A percentile compares a stretch with the other conserved stretches of the same genome.
Conservation (phyloP, 2,329 filamentous ascomycete species). For the Pyricularia sp. region DNA sequence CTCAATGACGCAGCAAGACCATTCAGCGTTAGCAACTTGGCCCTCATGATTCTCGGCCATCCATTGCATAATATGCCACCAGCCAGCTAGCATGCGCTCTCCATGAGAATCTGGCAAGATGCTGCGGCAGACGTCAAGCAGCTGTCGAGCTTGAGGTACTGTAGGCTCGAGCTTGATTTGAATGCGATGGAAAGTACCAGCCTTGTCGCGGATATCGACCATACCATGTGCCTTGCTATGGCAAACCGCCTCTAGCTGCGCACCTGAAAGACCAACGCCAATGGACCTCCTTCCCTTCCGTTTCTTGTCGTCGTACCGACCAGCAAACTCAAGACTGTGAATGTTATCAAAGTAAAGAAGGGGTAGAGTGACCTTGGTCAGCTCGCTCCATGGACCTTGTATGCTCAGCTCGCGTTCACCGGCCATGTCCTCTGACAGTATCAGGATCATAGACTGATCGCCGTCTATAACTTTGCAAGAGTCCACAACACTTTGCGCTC, state of each 20-base stretch:
- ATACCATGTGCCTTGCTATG: conserved; percentile 46
- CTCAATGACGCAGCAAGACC: conserved; percentile 53
- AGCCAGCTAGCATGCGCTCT: conserved; percentile 51
- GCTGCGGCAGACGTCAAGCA: conserved; percentile 50
- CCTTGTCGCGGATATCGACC: conserved; percentile 53
- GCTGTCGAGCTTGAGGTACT: conserved; percentile 45
- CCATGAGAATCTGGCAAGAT: conserved; percentile 45
- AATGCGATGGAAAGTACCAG: conserved; percentile 50
- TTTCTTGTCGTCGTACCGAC: conserved; percentile 37
- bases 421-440: conserved; percentile 51
- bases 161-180: conserved; percentile 53
- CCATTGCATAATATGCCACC: conserved; percentile 67
- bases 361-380: conserved; percentile 54
- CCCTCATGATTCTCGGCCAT: conserved; percentile 25
- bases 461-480: conserved; percentile 60
- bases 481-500: conserved; percentile 56
- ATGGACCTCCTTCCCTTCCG: conserved; percentile 22
- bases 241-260: conserved; percentile 39
- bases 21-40: conserved; percentile 43
- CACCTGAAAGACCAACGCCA: conserved; percentile 31
- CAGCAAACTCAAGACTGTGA: conserved; percentile 43
- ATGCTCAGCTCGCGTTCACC: conserved; percentile 55
- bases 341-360: conserved; percentile 45
- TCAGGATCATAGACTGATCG: conserved; percentile 52
- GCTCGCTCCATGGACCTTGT: conserved; percentile 62